Evolutionary conservation across 192 early-diverging fungal species (phyloP), one percentile per base, ranked within the genome.

Genomic region (Spizellomyces punctatus): DNA sequence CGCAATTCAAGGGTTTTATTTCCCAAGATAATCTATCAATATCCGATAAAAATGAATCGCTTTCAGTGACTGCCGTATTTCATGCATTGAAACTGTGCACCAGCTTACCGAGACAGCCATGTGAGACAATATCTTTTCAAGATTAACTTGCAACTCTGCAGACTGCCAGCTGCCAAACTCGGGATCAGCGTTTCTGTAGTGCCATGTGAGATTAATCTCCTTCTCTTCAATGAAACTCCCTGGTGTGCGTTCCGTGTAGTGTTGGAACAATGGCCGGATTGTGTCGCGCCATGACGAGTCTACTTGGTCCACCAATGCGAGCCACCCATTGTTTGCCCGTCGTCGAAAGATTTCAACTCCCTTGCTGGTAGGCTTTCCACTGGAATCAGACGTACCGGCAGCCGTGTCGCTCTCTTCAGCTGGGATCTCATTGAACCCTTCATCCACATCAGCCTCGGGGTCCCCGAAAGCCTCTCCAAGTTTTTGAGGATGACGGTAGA

Each of bases 161-260:
- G 96, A 96, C 84, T 99, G 96, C 96, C 98, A 99, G 48, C 83
- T 81, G 5, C 96, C 96, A 85, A 96, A 97, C 79, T 97, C 94
- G 36, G 79, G 76, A 57, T 80, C 82, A 10, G 96, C 93, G 78
- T 94, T 93, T 58, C 95, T 89, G 79, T 98, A 99, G 71, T 98
- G 94, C 96, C 96, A 99, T 10, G 96, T 98, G 42, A 99, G 65
- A 71, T 96, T 97, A 61, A 98, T 90, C 77, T 99, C 96, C 85
- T 99, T 99, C 74, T 96, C 94, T 84, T 99, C 98, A 78, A 99
- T 94, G 64, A 95, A 97, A 16, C 90, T 92, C 3, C 96, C 96
- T 0, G 96, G 98, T 9, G 98, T 99, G 57, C 98, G 91, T 67
- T 97, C 96, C 0, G 90, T 91, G 78, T 99, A 99, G 79, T 99